A percentile compares a stretch with the other conserved stretches of the same genome.
Evolutionary conservation across 2,329 filamentous ascomycete genomes (phyloP).

Genomic region (Penicillium griseofulvum): DNA sequence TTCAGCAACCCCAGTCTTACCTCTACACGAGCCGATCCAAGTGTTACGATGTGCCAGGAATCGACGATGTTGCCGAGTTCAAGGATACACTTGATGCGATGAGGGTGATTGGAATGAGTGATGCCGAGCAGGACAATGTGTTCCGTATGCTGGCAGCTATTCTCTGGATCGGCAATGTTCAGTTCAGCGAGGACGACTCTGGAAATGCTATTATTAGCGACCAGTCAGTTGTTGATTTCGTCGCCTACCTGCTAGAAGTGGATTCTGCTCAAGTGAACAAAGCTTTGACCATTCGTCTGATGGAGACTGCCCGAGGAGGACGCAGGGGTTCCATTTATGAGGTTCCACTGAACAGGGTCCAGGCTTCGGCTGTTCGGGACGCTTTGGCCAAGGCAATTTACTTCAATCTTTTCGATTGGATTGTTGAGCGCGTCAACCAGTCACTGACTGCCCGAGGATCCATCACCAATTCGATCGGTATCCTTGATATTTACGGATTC

Average conservation of each 20-base stretch:
- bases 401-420: slow-evolving; percentile 98
- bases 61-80: slow-evolving; percentile 87
- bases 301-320: slow-evolving; percentile 68
- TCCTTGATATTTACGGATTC: slow-evolving; percentile 98
- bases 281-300: slow-evolving; percentile 82
- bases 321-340: slow-evolving; percentile 67
- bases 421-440: slow-evolving; percentile 85
- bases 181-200: slow-evolving; percentile 83
- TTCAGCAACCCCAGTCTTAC: slow-evolving; percentile 91
- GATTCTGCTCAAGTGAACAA: slow-evolving; percentile 76
- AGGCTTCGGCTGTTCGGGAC: slow-evolving; percentile 83
- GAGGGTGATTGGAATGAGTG: slow-evolving; percentile 84
- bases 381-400: slow-evolving; percentile 95
- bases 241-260: slow-evolving; percentile 90
- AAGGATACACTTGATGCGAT: slow-evolving; percentile 90
- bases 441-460: slow-evolving; percentile 76
- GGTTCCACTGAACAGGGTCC: slow-evolving; percentile 78
- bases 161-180: slow-evolving; percentile 91
- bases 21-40: slow-evolving; percentile 91
- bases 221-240: slow-evolving; percentile 87
- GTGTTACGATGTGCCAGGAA: slow-evolving; percentile 89
- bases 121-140: slow-evolving; percentile 90
- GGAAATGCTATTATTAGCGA: slow-evolving; percentile 86
- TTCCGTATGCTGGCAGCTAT: slow-evolving; percentile 92
- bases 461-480: slow-evolving; percentile 83